phyloP scores from a whole-genome alignment of 768 basidiomycete genomes.

The Hydnomerulius pinastri region DNA sequence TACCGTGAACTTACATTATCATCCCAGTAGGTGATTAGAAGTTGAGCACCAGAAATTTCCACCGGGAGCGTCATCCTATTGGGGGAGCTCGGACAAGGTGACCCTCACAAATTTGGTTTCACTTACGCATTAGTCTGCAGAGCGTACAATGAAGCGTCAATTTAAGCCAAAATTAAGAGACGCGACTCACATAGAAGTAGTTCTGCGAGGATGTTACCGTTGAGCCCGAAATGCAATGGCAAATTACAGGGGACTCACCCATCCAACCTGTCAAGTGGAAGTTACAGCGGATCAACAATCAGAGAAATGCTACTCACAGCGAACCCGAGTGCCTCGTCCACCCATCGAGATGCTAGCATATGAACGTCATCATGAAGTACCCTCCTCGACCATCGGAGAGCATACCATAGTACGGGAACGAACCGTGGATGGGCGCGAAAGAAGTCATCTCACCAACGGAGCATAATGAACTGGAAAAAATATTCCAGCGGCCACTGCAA shows the following conservation, averaged over 20 bases:
- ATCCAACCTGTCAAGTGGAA: conserved; percentile 20
- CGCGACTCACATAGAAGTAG: conserved; percentile 50
- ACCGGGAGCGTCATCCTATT: conserved; percentile 67
- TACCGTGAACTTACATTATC: conserved; percentile 42
- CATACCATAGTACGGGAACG: conserved; percentile 71
- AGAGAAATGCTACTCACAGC: conserved; percentile 42
- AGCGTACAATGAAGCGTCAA: not conserved
- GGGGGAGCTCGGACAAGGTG: too few relatives aligned
- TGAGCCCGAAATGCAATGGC: not conserved
- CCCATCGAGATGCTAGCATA: conserved; percentile 51
- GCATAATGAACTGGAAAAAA: conserved; percentile 50
- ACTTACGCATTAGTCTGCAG: conserved; percentile 10
- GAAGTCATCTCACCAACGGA: conserved; percentile 81
- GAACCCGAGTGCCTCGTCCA: conserved; percentile 60
- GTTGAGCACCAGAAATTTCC: conserved; percentile 73
- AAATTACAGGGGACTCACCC: conserved; percentile 27
- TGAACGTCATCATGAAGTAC: not conserved
- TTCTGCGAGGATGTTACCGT: conserved; percentile 34
- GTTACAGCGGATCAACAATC: not conserved
- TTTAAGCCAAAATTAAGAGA: conserved; percentile 11
- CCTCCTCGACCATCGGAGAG: not conserved
- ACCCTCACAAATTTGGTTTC: too few relatives aligned
- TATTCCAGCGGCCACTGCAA: conserved; percentile 8
- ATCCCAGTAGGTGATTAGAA: conserved; percentile 77
- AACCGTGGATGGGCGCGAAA: conserved; percentile 75